These are phyloP conservation scores for Coniochaeta hoffmannii DNA, from an alignment of 2,329 filamentous ascomycete species.

Conservation along the genomic window DNA sequence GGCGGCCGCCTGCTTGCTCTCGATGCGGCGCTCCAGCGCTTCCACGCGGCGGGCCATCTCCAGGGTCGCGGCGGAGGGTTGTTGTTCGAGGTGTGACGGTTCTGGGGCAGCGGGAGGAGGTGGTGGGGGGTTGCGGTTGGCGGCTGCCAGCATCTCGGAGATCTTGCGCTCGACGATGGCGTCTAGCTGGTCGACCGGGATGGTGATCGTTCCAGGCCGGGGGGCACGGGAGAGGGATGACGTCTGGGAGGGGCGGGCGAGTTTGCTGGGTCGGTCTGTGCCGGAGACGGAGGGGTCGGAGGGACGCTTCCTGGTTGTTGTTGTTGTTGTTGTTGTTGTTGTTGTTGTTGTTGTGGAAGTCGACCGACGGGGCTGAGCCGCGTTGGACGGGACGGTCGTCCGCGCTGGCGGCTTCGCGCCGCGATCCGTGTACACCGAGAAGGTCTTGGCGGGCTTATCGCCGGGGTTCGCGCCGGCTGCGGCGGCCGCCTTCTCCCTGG, in stretches of 20 bases:
- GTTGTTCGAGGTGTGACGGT: constrained; percentile 48
- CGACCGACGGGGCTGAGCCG: not conserved
- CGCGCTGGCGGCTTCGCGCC: constrained; percentile 30
- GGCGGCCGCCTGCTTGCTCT: no score
- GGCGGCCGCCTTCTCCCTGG: constrained; percentile 22
- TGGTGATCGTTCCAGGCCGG: constrained; percentile 28
- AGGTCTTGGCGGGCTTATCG: constrained; percentile 72
- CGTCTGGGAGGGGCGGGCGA: constrained; percentile 26
- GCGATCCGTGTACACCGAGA: constrained; percentile 80
- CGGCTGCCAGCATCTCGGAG: constrained; percentile 69
- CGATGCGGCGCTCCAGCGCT: constrained; percentile 78
- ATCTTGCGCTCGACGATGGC: constrained; percentile 90
- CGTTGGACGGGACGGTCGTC: not conserved
- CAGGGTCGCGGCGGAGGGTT: constrained; percentile 31
- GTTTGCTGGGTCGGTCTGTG: constrained; percentile 39
- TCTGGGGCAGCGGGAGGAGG: constrained; percentile 15
- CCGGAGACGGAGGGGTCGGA: constrained; percentile 31
- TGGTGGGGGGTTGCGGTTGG: constrained; percentile 20
- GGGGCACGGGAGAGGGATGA: constrained; percentile 14
- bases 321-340: no score
- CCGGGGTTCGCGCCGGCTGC: constrained; percentile 41
- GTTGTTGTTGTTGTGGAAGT: constrained; percentile 5
- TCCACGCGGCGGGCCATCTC: constrained; percentile 76
- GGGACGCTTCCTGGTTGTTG: constrained; percentile 26
- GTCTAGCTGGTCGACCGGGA: constrained; percentile 73